Percentiles rank a stretch among this genome's conserved stretches.
Conservation (phyloP, 2,329 filamentous ascomycete species). For the Fusarium agapanthi region DNA sequence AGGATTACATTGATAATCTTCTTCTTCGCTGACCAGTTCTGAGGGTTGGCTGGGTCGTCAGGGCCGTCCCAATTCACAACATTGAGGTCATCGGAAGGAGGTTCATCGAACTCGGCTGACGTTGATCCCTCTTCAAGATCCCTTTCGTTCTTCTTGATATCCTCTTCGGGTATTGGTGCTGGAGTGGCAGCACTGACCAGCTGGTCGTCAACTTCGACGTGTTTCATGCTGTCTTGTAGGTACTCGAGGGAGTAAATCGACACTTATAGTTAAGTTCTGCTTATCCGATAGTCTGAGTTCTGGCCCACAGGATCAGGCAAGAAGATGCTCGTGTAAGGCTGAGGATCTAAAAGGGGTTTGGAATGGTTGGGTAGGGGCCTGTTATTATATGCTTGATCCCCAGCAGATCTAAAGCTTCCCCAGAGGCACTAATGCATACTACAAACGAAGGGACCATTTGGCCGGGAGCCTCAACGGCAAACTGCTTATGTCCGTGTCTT, state of each 20-base stretch:
- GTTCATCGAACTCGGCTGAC: constrained; percentile 35
- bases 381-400: constrained; percentile 8
- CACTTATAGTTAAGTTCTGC: neutral
- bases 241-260: neutral
- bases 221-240: constrained; percentile 17
- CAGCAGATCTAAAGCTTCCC: neutral
- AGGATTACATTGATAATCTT: constrained; percentile 50
- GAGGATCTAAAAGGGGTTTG: neutral
- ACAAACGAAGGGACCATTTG: neutral
- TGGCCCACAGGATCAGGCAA: neutral
- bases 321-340: neutral
- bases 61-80: constrained; percentile 68
- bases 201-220: constrained; percentile 10
- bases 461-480: constrained; percentile 3
- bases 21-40: constrained; percentile 62
- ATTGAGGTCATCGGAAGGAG: constrained; percentile 28
- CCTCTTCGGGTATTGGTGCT: neutral
- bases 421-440: constrained; percentile 7
- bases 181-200: constrained; percentile 9
- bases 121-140: constrained; percentile 35
- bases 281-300: neutral
- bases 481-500: constrained; percentile 25
- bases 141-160: constrained; percentile 17
- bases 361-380: neutral
- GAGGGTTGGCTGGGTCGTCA: constrained; percentile 65